Evolutionary conservation across 2,329 filamentous ascomycete species (phyloP), one percentile per base, ranked within the genome.

Genomic region (Diaporthe batatas): DNA sequence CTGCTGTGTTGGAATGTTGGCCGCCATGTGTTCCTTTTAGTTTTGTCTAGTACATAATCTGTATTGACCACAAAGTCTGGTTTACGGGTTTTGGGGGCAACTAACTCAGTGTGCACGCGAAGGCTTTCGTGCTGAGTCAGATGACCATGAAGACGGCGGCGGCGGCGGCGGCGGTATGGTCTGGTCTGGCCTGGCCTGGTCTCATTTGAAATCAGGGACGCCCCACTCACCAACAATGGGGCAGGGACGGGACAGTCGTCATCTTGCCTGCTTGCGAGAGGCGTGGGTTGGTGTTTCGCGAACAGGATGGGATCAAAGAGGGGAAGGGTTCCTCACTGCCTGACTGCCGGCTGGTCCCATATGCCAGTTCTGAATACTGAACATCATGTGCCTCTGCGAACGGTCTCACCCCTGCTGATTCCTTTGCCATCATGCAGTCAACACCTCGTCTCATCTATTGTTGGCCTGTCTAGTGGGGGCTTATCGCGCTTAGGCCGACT

Each of bases 401-500:
- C 29, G 1, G 58, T 47, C 39, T 64, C 58, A 23, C 58, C 16
- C 62, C 47, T 34, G 62, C 47, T 67, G 32, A 49, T 53, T 51
- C 34, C 62, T 49, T 29, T 51, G 39, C 29, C n/a, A 10, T 21
- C 7, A 67, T 67, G 62, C 62, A 49, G 62, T 39, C 44, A 53
- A 67, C 25, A 69, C 34, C n/a, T 51, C 68, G 34, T 59, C 51
- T 70, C 68, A 49, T 39, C 68, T 53, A 70, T 62, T 62, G 53
- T 62, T 62, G 49, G 55, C 18, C 18, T 23, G 11, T 29, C 23
- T 70, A 44, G 47, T 51, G 68, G 55, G 67, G 67, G 68, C 55
- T 70, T 53, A 62, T 53, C 44, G 68, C 68, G 68, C 55, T 70
- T 70, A 70, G 68, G 68, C 68, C 68, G 68, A 70, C 58, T 62